Percentiles rank a stretch among this genome's conserved stretches.
Conservation (phyloP, 2,329 filamentous ascomycete genomes). For the Alternaria sp. region DNA sequence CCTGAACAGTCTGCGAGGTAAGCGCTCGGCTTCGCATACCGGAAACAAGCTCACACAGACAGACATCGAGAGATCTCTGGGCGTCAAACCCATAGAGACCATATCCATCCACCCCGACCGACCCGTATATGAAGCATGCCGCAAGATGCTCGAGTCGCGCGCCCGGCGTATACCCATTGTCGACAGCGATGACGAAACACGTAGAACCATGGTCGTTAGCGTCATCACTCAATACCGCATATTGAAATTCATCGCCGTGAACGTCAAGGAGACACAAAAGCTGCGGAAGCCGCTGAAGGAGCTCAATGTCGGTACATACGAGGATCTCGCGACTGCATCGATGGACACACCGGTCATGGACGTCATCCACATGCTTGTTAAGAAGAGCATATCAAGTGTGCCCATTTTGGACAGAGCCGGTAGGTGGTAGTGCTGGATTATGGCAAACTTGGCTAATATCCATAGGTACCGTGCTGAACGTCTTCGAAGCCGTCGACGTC, state of each 20-base stretch:
- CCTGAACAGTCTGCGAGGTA: slow-evolving; percentile 88
- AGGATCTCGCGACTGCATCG: slow-evolving; percentile 76
- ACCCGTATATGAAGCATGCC: slow-evolving; percentile 93
- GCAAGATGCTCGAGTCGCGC: slow-evolving; percentile 90
- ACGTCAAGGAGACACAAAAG: slow-evolving; percentile 85
- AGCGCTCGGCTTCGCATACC: slow-evolving; percentile 25
- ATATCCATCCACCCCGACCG: slow-evolving; percentile 91
- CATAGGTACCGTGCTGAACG: slow-evolving; percentile 78
- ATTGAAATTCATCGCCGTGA: slow-evolving; percentile 97
- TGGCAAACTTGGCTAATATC: slow-evolving; percentile 2
- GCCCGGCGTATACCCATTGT: slow-evolving; percentile 93
- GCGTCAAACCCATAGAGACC: slow-evolving; percentile 88
- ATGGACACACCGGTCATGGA: slow-evolving; percentile 94
- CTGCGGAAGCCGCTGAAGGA: slow-evolving; percentile 87
- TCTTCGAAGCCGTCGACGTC: slow-evolving; percentile 97
- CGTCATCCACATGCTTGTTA: slow-evolving; percentile 91
- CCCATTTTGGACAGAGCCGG: slow-evolving; percentile 84
- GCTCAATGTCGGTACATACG: slow-evolving; percentile 83
- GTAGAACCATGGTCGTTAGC: slow-evolving; percentile 89
- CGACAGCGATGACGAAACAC: slow-evolving; percentile 92
- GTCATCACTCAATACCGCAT: slow-evolving; percentile 99
- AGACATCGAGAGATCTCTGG: slow-evolving; percentile 96
- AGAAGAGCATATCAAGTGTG: slow-evolving; percentile 91
- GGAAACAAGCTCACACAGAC: slow-evolving; percentile 18
- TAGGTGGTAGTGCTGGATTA: slow-evolving; percentile 32